Conservation (phyloP, 2,329 filamentous ascomycete species). For the Hysterium pulicare region DNA sequence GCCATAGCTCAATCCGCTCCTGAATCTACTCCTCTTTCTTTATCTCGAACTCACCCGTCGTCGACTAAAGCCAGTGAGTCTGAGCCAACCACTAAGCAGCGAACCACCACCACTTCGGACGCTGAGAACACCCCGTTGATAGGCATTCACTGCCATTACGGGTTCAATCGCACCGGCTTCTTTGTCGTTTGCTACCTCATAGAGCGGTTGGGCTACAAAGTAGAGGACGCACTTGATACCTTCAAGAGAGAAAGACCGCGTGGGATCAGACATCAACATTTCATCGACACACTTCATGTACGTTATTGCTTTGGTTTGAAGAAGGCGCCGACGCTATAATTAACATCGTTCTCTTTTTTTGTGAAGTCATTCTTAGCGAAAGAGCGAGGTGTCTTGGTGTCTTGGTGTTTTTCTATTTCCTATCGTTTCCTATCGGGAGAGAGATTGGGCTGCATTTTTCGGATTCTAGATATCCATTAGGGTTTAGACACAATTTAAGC, state of each 20-base stretch:
- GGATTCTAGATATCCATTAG: too few relatives aligned
- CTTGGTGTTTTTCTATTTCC: too few relatives aligned
- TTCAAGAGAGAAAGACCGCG: constrained; percentile 72
- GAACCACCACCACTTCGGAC: background rate
- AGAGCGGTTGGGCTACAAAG: constrained; percentile 67
- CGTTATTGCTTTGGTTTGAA: constrained; percentile 62
- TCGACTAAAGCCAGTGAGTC: background rate
- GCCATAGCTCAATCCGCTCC: background rate
- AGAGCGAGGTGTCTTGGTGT: too few relatives aligned
- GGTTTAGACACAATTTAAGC: too few relatives aligned
- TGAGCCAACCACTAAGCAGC: background rate
- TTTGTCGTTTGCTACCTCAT: constrained; percentile 90
- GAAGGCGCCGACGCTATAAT: constrained; percentile 37
- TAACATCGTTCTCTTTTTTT: background rate
- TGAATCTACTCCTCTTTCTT: background rate
- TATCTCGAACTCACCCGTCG: background rate
- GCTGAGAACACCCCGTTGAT: constrained; percentile 49
- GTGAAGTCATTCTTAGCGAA: too few relatives aligned
- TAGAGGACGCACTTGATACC: constrained; percentile 74
- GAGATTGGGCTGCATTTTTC: too few relatives aligned
- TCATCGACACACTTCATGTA: constrained; percentile 78
- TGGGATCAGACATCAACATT: constrained; percentile 86
- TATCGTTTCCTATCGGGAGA: too few relatives aligned
- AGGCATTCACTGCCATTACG: constrained; percentile 92
- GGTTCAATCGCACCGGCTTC: constrained; percentile 91